A percentile compares a stretch with the other conserved stretches of the same genome.
phyloP scores from a whole-genome alignment of 768 basidiomycete species.

The Leccinum broughii region DNA sequence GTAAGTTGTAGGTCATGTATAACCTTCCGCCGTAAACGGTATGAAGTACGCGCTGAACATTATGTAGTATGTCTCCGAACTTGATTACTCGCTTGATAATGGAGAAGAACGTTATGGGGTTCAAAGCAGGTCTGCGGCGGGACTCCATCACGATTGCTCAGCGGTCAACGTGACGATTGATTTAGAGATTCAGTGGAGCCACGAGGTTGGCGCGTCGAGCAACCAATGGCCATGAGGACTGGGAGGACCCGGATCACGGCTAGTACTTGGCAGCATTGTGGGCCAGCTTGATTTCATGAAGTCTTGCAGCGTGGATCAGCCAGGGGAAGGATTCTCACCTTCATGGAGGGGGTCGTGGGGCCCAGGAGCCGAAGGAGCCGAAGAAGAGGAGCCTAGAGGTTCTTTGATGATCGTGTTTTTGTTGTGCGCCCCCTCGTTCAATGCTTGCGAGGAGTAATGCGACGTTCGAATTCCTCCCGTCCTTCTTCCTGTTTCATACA shows the following conservation, averaged over 20 bases:
- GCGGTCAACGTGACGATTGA: conserved; percentile 3
- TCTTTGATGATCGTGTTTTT: conserved; percentile 11
- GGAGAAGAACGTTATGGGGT: conserved; percentile 29
- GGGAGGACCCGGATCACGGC: conserved; percentile 5
- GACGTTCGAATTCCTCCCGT: conserved; percentile 18
- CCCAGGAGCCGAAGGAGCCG: background rate
- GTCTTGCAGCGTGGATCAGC: background rate
- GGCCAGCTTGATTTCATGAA: background rate
- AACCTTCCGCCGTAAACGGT: conserved; percentile 9
- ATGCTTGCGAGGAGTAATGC: conserved; percentile 7
- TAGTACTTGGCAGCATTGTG: background rate
- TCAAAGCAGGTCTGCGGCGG: conserved; percentile 17
- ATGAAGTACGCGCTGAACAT: conserved; percentile 8
- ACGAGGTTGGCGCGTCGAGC: conserved; percentile 6
- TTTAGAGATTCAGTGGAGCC: conserved; percentile 8
- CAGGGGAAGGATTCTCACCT: conserved; percentile 8
- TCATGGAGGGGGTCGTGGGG: conserved; percentile 6
- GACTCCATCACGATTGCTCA: conserved; percentile 5
- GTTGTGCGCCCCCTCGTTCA: conserved; percentile 3
- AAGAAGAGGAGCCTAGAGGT: background rate
- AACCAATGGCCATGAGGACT: background rate
- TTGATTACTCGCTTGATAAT: conserved; percentile 19
- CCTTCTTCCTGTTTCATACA: conserved; percentile 22
- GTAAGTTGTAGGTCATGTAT: background rate
- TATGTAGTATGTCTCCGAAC: conserved; percentile 5